phyloP scores from a whole-genome alignment of 495 filamentous ascomycete species.

The Penicillium steckii region DNA sequence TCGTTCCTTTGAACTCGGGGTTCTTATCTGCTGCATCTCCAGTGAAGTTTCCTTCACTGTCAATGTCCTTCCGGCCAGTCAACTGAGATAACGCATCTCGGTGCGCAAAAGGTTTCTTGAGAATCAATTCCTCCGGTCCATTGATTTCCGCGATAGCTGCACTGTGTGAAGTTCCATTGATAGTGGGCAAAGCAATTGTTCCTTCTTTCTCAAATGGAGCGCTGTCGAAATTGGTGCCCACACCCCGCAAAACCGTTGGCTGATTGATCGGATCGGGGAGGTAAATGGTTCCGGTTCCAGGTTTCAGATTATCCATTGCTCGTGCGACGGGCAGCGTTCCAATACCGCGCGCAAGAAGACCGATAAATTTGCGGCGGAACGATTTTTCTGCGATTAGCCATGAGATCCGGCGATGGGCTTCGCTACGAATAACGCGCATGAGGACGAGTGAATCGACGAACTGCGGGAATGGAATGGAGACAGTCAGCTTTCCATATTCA shows the following conservation, averaged over 20 bases:
- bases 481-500: slow-evolving; percentile 2
- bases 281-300: slow-evolving; percentile 78
- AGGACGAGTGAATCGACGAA: slow-evolving; percentile 96
- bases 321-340: slow-evolving; percentile 87
- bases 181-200: slow-evolving; percentile 78
- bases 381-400: slow-evolving; percentile 95
- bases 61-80: slow-evolving; percentile 69
- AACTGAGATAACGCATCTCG: slow-evolving; percentile 69
- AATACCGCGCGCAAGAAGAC: slow-evolving; percentile 71
- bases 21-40: slow-evolving; percentile 46
- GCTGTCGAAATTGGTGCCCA: slow-evolving; percentile 81
- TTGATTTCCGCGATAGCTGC: slow-evolving; percentile 76
- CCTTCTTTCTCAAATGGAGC: slow-evolving; percentile 74
- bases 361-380: slow-evolving; percentile 83
- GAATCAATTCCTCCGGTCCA: slow-evolving; percentile 74
- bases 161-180: slow-evolving; percentile 75
- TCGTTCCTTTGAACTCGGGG: slow-evolving; percentile 66
- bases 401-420: slow-evolving; percentile 83
- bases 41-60: slow-evolving; percentile 52
- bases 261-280: slow-evolving; percentile 85
- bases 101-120: slow-evolving; percentile 84
- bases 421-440: slow-evolving; percentile 80
- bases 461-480: slow-evolving; percentile 35
- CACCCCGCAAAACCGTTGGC: slow-evolving; percentile 78
- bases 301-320: slow-evolving; percentile 83